Conservation (phyloP, 805 yeast species). For the Candida tallmaniae region DNA sequence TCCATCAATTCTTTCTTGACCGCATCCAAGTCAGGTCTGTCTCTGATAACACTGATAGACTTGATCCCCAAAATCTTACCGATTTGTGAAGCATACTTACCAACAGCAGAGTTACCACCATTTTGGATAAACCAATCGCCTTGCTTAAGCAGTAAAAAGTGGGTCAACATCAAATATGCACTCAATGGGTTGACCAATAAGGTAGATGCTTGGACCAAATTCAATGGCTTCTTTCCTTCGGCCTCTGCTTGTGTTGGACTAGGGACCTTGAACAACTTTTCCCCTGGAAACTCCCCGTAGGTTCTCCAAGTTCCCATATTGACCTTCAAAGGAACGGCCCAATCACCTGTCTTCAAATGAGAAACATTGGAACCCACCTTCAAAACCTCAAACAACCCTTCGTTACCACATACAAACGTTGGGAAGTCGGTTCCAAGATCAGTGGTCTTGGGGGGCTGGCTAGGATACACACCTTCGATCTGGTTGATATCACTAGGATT, state of each 20-base stretch:
- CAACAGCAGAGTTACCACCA: constrained; percentile 95
- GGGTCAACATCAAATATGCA: constrained; percentile 82
- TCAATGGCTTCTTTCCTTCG: constrained; percentile 26
- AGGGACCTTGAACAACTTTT: constrained; percentile 55
- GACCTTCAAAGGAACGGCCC: constrained; percentile 76
- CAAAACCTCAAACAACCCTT: constrained; percentile 85
- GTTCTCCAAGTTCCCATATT: constrained; percentile 92
- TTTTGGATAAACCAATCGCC: constrained; percentile 95
- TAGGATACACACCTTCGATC: constrained; percentile 44
- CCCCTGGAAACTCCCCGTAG: constrained; percentile 49
- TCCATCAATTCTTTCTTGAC: constrained; percentile 47
- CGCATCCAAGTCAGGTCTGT: constrained; percentile 72
- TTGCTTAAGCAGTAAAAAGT: constrained; percentile 54
- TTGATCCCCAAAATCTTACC: constrained; percentile 75
- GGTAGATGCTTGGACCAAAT: constrained; percentile 71
- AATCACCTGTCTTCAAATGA: constrained; percentile 63
- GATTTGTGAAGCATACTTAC: constrained; percentile 85
- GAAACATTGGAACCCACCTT: constrained; percentile 55
- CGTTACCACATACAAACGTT: constrained; percentile 87
- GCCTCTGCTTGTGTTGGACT: constrained; percentile 44
- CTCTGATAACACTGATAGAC: constrained; percentile 83
- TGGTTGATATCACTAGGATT: constrained; percentile 45
- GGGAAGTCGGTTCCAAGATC: constrained; percentile 56
- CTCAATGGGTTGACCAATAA: constrained; percentile 89
- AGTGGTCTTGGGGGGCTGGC: constrained; percentile 45